Evolutionary conservation across 495 filamentous ascomycete species (phyloP), one percentile per base, ranked within the genome.

Genomic region (Delitschia confertaspora): DNA sequence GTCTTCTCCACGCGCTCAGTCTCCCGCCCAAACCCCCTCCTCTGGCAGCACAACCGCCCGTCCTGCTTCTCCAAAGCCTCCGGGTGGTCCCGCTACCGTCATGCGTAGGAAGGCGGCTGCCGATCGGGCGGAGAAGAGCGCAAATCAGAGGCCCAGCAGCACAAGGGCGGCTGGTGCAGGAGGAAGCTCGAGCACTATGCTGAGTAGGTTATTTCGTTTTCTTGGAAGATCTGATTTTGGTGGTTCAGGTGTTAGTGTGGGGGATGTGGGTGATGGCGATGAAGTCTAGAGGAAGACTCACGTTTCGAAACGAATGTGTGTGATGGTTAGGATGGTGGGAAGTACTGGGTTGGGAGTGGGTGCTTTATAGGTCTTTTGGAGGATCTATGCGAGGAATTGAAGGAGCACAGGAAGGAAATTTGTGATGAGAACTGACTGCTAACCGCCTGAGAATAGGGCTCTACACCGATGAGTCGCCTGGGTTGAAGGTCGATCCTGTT

Each of bases 401-500:
- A 18, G 24, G 21, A 14, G 32, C n/a, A 22, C 22, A 16, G 38
- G 16, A 17, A 5, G 32, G 13, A 42, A 19, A 24, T 3, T n/a
- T 45, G 31, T 3, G 26, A 22, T 31, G n/a, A 17, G 38, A 27
- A 49, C 8, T 5, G 26, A 6, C 13, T 32, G 22, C 59, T 57
- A 39, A 63, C 49, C n/a, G 8, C 3, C 4, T 23, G 29, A 10
- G 13, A 34, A 47, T 50, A 83, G 79, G 70, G 66, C 82, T 98
- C n/a, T 98, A 98, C 75, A 98, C 91, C 27, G 91, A 98, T 60
- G 91, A 98, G 73, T 86, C 80, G 50, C 89, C 93, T 44, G 91
- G 91, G 47, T 68, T 98, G 51, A 89, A 94, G 65, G 91, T 98
- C 45, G 91, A 98, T 61, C 91, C 91, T 14, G 88, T 98, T 26